These are phyloP conservation scores for Sphagnum fallax DNA, from an alignment of 228 moss, liverwort and hornwort species.

Conservation along the genomic window DNA sequence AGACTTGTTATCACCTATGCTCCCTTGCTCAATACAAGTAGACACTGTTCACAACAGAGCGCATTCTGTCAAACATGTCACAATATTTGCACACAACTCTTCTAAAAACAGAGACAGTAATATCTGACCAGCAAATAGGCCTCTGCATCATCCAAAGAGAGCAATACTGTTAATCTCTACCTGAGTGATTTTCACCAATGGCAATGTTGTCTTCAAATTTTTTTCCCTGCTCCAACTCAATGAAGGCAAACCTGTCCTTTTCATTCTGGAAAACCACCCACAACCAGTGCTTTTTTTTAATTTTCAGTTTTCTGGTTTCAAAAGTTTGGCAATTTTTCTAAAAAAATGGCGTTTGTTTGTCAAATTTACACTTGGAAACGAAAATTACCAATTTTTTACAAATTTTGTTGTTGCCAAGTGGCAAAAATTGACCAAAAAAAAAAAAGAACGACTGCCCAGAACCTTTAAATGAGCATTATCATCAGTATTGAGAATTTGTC, in stretches of 20 bases:
- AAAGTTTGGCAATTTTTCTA: no score
- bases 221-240: conserved; percentile 51
- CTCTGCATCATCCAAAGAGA: background rate
- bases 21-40: conserved; percentile 73
- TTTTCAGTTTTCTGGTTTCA: no score
- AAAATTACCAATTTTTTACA: no score
- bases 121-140: no score
- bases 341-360: no score
- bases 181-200: conserved; percentile 32
- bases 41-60: conserved; percentile 43
- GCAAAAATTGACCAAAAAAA: no score
- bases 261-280: conserved; percentile 8
- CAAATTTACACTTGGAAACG: no score
- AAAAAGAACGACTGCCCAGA: background rate
- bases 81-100: conserved; percentile 4
- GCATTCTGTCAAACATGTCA: no score
- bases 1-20: conserved; percentile 47
- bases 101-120: background rate
- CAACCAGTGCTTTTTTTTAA: no score
- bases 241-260: conserved; percentile 14
- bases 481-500: no score
- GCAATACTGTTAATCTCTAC: conserved; percentile 7
- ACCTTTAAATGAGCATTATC: no score
- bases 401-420: no score
- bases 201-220: conserved; percentile 39